Percentiles rank a stretch among this genome's conserved stretches.
phyloP scores from a whole-genome alignment of 306 rosid species.

The Oemleria cerasiformis region DNA sequence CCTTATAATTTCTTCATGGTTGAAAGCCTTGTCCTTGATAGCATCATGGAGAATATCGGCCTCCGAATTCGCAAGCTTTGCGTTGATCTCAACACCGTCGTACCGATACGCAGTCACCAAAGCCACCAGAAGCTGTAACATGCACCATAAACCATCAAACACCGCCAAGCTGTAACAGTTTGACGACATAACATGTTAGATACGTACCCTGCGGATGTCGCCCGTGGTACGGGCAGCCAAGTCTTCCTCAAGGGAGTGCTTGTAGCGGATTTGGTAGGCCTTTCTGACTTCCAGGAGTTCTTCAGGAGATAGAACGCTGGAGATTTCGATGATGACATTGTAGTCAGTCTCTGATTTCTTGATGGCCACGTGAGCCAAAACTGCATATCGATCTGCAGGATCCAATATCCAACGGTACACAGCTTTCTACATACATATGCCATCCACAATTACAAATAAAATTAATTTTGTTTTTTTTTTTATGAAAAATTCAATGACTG shows the following conservation, averaged over 20 bases:
- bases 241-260: slow-evolving; percentile 81
- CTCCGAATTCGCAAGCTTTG: slow-evolving; percentile 38
- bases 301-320: slow-evolving; percentile 52
- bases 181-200: background rate
- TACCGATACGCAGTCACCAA: slow-evolving; percentile 39
- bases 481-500: no score
- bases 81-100: slow-evolving; percentile 29
- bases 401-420: slow-evolving; percentile 76
- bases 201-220: slow-evolving; percentile 64
- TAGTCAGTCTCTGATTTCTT: slow-evolving; percentile 33
- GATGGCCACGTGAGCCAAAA: slow-evolving; percentile 60
- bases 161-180: background rate
- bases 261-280: slow-evolving; percentile 70
- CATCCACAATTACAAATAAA: background rate
- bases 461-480: background rate
- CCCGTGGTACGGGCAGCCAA: slow-evolving; percentile 65
- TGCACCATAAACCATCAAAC: slow-evolving; percentile 8
- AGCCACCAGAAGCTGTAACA: slow-evolving; percentile 51
- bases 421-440: slow-evolving; percentile 48
- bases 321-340: slow-evolving; percentile 53
- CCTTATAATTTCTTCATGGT: slow-evolving; percentile 62
- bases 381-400: slow-evolving; percentile 69
- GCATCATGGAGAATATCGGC: slow-evolving; percentile 69
- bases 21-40: slow-evolving; percentile 55
- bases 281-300: slow-evolving; percentile 61